Evolutionary conservation across 805 yeast species (phyloP).

Genomic region (Pachysolen tannophilus): DNA sequence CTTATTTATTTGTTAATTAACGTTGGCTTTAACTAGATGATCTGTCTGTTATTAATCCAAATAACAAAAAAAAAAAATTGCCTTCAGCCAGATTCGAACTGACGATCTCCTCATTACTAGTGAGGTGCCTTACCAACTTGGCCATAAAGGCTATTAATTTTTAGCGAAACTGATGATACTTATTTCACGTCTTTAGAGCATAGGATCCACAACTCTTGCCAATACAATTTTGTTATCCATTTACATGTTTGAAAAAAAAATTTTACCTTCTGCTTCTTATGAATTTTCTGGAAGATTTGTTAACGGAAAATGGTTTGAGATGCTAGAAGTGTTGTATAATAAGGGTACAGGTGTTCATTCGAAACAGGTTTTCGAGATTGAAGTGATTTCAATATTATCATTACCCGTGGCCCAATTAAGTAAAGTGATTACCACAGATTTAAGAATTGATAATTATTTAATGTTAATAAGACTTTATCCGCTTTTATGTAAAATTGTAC

Average conservation of each 20-base stretch:
- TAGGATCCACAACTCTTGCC: no score
- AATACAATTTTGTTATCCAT: no score
- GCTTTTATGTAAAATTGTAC: slow-evolving; percentile 43
- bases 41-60: no score
- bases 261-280: slow-evolving; percentile 2
- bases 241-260: background rate
- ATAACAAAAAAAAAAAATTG: no score
- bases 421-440: slow-evolving; percentile 30
- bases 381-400: slow-evolving; percentile 44
- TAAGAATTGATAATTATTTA: slow-evolving; percentile 35
- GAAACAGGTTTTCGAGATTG: slow-evolving; percentile 35
- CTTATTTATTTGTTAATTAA: no score
- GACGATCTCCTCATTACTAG: no score
- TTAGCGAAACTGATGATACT: slow-evolving; percentile 12
- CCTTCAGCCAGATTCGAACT: no score
- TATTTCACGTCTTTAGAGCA: no score
- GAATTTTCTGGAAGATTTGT: slow-evolving; percentile 51
- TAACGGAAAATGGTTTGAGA: slow-evolving; percentile 46
- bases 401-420: slow-evolving; percentile 35
- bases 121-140: no score
- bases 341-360: slow-evolving; percentile 49
- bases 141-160: no score
- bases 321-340: slow-evolving; percentile 48
- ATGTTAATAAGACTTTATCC: slow-evolving; percentile 40
- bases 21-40: no score